Evolutionary conservation across 2,329 filamentous ascomycete species (phyloP).

Genomic region (Claviceps arundinis): DNA sequence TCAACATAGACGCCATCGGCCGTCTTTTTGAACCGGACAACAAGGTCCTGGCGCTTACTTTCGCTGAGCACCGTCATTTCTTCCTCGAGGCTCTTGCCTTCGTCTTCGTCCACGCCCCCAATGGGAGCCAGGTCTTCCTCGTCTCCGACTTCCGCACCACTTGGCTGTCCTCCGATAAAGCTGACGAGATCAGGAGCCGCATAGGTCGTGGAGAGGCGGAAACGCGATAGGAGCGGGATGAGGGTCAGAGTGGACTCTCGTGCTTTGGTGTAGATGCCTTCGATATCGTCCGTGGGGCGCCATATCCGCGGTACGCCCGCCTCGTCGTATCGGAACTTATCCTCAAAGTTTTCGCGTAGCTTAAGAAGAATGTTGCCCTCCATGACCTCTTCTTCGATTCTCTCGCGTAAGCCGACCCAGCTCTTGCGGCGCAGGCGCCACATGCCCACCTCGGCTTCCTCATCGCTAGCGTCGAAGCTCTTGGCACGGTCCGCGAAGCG

Average conservation of each 20-base stretch:
- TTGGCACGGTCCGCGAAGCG: conserved; percentile 79
- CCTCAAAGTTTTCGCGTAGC: conserved; percentile 94
- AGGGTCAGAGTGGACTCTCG: conserved; percentile 84
- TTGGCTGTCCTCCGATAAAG: conserved; percentile 71
- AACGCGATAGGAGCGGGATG: conserved; percentile 77
- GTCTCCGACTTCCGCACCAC: conserved; percentile 62
- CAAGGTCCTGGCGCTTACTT: conserved; percentile 78
- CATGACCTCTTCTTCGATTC: conserved; percentile 95
- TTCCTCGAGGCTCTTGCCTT: conserved; percentile 87
- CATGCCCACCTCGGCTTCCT: conserved; percentile 82
- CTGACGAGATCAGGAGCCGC: conserved; percentile 67
- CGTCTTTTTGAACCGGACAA: conserved; percentile 93
- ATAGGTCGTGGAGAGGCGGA: conserved; percentile 63
- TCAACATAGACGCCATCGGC: conserved; percentile 97
- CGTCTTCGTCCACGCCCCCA: conserved; percentile 86
- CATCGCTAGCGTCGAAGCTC: conserved; percentile 83
- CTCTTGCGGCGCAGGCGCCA: conserved; percentile 91
- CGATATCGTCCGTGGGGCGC: conserved; percentile 93
- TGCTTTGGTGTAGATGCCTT: conserved; percentile 84
- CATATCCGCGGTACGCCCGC: conserved; percentile 90
- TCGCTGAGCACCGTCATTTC: conserved; percentile 94
- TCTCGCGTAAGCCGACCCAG: conserved; percentile 79
- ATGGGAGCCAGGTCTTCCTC: conserved; percentile 85
- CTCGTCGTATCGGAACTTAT: conserved; percentile 97
- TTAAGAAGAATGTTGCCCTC: conserved; percentile 94